phyloP scores from a whole-genome alignment of 768 basidiomycete genomes.

The Lanmaoa pseudosensibilis region DNA sequence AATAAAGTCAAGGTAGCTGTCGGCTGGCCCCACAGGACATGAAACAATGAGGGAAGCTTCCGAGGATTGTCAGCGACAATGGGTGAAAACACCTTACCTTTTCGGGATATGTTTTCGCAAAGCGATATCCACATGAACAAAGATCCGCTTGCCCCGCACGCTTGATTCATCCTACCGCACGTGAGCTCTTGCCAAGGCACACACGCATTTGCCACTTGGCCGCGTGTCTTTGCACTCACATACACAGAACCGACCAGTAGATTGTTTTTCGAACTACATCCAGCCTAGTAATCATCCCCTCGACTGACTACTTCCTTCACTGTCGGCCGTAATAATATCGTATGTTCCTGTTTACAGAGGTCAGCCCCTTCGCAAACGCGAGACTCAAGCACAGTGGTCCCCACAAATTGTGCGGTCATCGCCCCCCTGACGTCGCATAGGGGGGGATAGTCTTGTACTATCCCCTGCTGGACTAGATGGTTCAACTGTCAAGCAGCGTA shows the following conservation, averaged over 20 bases:
- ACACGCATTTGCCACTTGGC: background rate
- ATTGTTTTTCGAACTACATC: constrained; percentile 5
- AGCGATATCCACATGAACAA: background rate
- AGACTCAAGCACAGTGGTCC: constrained; percentile 26
- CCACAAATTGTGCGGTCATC: constrained; percentile 93
- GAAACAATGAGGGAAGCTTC: background rate
- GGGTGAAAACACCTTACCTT: constrained; percentile 13
- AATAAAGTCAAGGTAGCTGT: background rate
- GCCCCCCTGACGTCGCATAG: constrained; percentile 79
- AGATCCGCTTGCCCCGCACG: background rate
- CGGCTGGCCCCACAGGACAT: background rate
- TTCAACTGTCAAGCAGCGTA: constrained; percentile 58
- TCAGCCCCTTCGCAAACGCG: constrained; percentile 4
- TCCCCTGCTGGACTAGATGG: constrained; percentile 81
- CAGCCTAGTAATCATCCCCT: constrained; percentile 71
- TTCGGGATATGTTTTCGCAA: constrained; percentile 22
- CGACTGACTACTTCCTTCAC: constrained; percentile 83
- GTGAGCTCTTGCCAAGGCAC: constrained; percentile 9
- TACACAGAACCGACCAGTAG: background rate
- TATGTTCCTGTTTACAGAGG: constrained; percentile 63
- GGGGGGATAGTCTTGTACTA: constrained; percentile 92
- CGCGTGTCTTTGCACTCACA: constrained; percentile 2
- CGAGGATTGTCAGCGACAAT: background rate
- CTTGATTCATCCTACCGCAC: background rate
- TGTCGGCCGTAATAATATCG: constrained; percentile 80